Evolutionary conservation across 2,329 filamentous ascomycete genomes (phyloP).

Genomic region (Penicillium sp.): DNA sequence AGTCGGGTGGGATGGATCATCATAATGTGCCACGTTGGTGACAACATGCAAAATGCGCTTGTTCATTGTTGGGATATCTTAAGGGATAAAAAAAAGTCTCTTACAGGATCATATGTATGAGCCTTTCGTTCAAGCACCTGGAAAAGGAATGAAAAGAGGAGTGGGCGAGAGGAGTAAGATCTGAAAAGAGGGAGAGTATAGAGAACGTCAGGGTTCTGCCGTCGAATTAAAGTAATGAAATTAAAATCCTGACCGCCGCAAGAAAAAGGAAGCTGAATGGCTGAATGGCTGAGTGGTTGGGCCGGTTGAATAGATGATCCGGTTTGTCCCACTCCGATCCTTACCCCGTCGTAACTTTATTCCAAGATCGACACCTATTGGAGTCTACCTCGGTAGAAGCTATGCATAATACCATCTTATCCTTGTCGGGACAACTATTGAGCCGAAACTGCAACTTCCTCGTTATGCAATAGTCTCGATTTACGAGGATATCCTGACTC

Average conservation of each 20-base stretch:
- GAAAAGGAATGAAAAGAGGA: not conserved
- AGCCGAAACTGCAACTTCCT: not conserved
- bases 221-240: not conserved
- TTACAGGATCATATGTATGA: not conserved
- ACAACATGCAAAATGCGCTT: constrained; percentile 29
- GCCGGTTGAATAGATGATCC: not conserved
- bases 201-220: not conserved
- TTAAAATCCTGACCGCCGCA: not conserved
- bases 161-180: not conserved
- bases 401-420: not conserved
- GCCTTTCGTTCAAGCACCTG: not conserved
- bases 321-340: not conserved
- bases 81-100: not conserved
- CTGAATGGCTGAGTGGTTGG: not conserved
- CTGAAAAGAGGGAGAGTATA: not conserved
- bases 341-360: not conserved
- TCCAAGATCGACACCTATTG: not conserved
- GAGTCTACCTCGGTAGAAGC: not conserved
- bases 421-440: not conserved
- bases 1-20: constrained; percentile 13
- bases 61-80: constrained; percentile 24
- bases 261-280: not conserved
- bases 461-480: not conserved
- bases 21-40: constrained; percentile 13
- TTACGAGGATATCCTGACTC: not conserved